Evolutionary conservation across 257 asterid genomes (phyloP).

Genomic region (Solanum chmielewskii): DNA sequence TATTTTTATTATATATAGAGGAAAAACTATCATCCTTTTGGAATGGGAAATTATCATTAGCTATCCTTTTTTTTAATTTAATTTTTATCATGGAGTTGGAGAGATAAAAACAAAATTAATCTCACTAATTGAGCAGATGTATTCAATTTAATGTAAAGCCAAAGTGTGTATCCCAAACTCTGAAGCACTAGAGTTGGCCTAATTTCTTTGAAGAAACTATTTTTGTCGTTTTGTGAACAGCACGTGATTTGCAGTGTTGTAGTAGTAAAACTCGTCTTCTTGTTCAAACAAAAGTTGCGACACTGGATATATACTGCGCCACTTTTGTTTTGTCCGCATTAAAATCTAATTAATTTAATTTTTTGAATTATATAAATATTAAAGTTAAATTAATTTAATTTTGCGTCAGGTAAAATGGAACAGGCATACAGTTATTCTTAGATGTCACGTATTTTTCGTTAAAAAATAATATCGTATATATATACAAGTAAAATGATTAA

Average conservation of each 20-base stretch:
- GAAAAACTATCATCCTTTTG: no score
- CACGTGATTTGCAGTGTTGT: background rate
- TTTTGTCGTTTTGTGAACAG: background rate
- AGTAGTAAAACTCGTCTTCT: background rate
- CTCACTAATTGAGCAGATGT: background rate
- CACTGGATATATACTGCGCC: background rate
- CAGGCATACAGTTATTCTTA: no score
- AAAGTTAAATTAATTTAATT: no score
- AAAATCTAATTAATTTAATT: no score
- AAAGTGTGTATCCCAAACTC: background rate
- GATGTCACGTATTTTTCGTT: no score
- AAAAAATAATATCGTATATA: no score
- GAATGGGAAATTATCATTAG: background rate
- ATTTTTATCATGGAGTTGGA: background rate
- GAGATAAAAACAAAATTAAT: background rate
- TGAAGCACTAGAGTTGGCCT: background rate
- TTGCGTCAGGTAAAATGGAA: no score
- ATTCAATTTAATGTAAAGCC: background rate
- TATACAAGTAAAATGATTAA: no score
- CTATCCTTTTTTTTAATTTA: background rate
- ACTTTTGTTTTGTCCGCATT: background rate
- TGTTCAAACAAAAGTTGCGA: background rate
- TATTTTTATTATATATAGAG: no score
- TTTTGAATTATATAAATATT: no score
- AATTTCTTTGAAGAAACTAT: background rate